Base-by-base conservation (phyloP, 108 stramenopile species). In the Nitzschia inconspicua region DNA sequence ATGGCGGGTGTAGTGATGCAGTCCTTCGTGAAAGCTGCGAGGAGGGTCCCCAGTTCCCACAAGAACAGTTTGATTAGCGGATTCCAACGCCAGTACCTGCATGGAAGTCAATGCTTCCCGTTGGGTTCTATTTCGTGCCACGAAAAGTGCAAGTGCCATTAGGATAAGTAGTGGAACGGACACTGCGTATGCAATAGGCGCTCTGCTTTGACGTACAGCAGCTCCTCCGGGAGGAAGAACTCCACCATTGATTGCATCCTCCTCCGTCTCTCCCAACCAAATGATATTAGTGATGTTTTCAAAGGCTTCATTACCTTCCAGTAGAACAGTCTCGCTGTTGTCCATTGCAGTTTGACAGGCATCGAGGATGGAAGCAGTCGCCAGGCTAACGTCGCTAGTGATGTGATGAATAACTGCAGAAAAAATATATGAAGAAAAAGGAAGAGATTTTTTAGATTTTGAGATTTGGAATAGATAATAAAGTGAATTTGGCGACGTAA, bases 11-110 rank as follows among this genome's bases (percentile, higher is more conserved):
- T 75, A 71, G 47, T 82, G 80, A 48, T 78, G 67, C 44, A 65
- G 43, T 26, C 80, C 76, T 43, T 75, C 59, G 55, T 82, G 76
- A 51, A 73, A 81, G 30, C 67, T 56, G 4, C 64, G 47, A 18
- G 80, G 80, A 11, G 73, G 70, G 47, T 80, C 79, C n/a, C 73
- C 73, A 20, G 78, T 79, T 28, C 78, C 78, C 24, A 49, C 28
- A 11, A 59, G 42, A 47, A 62, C 42, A 11, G 11, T 14, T 19
- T 54, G 23, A 36, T 54, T 35, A 28, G 37, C 34, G 27, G 29
- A 31, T 28, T 18, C 4, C 3, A 10, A 9, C 35, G 11, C 9
- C 3, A 18, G 10, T 36, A 54, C 7, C 26, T 54, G n/a, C 20
- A 18, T 35, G 19, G 18, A 23, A 8, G 34, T 34, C 37, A 9